Evolutionary conservation across 148 eudicot genomes (phyloP).

Genomic region (Nepenthes gracilis): DNA sequence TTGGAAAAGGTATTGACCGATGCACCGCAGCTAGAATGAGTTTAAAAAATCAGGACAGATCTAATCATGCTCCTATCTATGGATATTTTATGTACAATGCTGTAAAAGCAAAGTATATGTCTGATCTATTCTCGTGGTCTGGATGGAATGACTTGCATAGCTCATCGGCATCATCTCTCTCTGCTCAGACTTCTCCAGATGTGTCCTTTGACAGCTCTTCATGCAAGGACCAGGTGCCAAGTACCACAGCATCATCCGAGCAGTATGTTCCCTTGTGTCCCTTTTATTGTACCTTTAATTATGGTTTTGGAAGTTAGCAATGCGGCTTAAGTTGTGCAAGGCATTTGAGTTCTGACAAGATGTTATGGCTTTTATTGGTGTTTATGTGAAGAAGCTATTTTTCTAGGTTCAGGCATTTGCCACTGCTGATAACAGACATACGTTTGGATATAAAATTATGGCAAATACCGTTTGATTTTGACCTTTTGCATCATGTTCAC

Average conservation of each 20-base stretch:
- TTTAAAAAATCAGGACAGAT: conserved; percentile 34
- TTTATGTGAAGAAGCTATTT: no score
- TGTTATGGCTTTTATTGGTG: neutral
- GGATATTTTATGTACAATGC: conserved; percentile 42
- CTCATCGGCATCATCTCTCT: conserved; percentile 33
- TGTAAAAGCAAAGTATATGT: conserved; percentile 27
- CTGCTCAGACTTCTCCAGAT: conserved; percentile 40
- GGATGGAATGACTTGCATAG: conserved; percentile 30
- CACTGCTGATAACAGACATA: no score
- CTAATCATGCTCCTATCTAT: conserved; percentile 23
- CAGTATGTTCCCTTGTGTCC: conserved; percentile 28
- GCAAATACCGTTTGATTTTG: no score
- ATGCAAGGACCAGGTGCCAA: conserved; percentile 23
- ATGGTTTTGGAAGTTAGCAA: neutral
- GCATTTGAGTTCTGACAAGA: neutral
- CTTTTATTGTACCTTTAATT: neutral
- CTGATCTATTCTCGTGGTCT: conserved; percentile 20
- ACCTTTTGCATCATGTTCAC: no score
- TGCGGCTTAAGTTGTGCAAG: neutral
- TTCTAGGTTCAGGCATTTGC: no score
- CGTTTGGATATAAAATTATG: no score
- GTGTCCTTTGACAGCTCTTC: conserved; percentile 37
- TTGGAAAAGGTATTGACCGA: conserved; percentile 22
- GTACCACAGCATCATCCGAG: conserved; percentile 33
- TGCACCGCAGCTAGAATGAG: conserved; percentile 43